Evolutionary conservation across 2,329 filamentous ascomycete genomes (phyloP), one percentile per base, ranked within the genome.

Genomic region (Colletotrichum sojae): DNA sequence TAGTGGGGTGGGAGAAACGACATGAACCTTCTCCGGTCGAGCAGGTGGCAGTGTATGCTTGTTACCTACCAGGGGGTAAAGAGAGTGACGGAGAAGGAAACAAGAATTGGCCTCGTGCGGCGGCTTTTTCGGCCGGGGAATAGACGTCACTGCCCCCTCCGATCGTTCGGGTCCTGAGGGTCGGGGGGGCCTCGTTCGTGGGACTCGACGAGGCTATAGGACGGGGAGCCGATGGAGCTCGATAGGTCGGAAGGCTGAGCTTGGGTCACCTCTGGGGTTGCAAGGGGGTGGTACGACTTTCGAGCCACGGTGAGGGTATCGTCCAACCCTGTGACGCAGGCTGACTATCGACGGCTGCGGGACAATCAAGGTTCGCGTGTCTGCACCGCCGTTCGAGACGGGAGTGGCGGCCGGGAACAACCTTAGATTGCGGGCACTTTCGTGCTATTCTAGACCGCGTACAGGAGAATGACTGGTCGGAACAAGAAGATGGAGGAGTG

Each of bases 341-440:
- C 45, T 52, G 25, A 52, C 31, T 13, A 12, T 59, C 56, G 36
- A 40, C 56, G 8, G n/a, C 18, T 25, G 16, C 45, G 45, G 8
- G 45, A 49, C 31, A 31, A 20, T 20, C 31, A 8, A 36, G 22
- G 40, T 20, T 55, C 25, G 9, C 16, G 39, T 43, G 12, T 15
- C 49, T 54, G 59, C 31, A 20, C 43, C 43, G 16, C 52, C 27
- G 27, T 49, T 15, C 22, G 51, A 53, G 13, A 22, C 67, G 62
- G 67, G 36, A 67, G 67, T 69, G 67, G 62, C 56, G 56, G 55
- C 39, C 56, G 63, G 67, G 43, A 67, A 51, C 45, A 69, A 56
- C 43, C 62, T 67, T 67, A 48, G 51, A 60, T 46, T 53, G 22
- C 52, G 62, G 54, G 10, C 31, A n/a, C 25, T 40, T n/a, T 61